Evolutionary conservation across 2,329 filamentous ascomycete genomes (phyloP).

Genomic region (Microascus cirrosus): DNA sequence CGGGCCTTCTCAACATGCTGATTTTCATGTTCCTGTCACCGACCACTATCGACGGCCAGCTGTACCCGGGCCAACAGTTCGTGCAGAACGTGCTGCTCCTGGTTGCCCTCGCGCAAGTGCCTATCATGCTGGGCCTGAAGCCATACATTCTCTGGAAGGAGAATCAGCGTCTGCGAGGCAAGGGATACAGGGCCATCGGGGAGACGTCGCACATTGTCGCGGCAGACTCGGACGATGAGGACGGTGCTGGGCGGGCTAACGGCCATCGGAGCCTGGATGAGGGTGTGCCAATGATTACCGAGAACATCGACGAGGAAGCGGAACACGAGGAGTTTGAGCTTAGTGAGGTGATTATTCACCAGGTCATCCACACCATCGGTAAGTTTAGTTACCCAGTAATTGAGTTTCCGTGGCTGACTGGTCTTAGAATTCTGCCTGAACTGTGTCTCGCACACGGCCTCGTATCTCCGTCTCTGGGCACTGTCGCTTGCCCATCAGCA

Average conservation of each 20-base stretch:
- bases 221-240: slow-evolving; percentile 76
- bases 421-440: slow-evolving; percentile 87
- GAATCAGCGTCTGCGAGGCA: slow-evolving; percentile 76
- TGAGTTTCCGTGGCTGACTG: slow-evolving; percentile 15
- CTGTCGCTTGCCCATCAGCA: slow-evolving; percentile 96
- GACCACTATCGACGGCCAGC: slow-evolving; percentile 57
- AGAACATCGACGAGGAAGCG: slow-evolving; percentile 53
- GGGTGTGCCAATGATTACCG: slow-evolving; percentile 77
- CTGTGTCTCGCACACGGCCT: slow-evolving; percentile 97
- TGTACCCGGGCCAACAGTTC: slow-evolving; percentile 66
- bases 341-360: slow-evolving; percentile 94
- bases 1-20: slow-evolving; percentile 92
- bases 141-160: slow-evolving; percentile 91
- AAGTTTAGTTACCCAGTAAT: slow-evolving; percentile 25
- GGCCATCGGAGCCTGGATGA: slow-evolving; percentile 31
- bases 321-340: slow-evolving; percentile 98
- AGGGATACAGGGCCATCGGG: slow-evolving; percentile 87
- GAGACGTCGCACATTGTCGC: slow-evolving; percentile 83
- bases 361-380: slow-evolving; percentile 98
- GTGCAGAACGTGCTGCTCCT: slow-evolving; percentile 74
- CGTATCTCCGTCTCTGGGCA: slow-evolving; percentile 96
- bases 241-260: slow-evolving; percentile 33
- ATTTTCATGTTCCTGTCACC: slow-evolving; percentile 99
- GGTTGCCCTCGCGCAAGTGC: slow-evolving; percentile 76
- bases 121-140: slow-evolving; percentile 86